Percentiles rank a stretch among this genome's conserved stretches.
Conservation (phyloP, 1,284 basidiomycete species). For the Stygiomarasmius scandens region DNA sequence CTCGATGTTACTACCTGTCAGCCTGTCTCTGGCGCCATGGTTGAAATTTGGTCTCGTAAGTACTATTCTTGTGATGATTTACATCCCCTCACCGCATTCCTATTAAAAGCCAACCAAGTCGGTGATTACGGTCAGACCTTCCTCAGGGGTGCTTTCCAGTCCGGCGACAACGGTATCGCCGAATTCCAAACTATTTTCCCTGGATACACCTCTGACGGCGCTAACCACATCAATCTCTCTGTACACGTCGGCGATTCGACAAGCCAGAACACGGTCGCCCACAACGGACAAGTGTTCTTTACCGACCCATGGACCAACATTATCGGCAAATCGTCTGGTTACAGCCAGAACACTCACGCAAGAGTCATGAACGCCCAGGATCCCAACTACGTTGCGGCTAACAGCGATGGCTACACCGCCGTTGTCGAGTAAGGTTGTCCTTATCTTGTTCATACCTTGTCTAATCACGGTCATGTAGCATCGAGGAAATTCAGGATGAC, state of each 20-base stretch:
- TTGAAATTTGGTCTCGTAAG: constrained; percentile 58
- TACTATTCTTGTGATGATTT: neutral
- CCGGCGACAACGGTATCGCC: constrained; percentile 54
- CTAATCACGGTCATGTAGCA: neutral
- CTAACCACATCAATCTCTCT: constrained; percentile 37
- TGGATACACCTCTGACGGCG: constrained; percentile 37
- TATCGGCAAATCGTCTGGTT: constrained; percentile 22
- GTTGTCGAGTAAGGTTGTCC: constrained; percentile 28
- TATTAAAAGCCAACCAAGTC: constrained; percentile 33
- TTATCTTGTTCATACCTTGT: too few species aligned
- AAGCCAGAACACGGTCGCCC: constrained; percentile 17
- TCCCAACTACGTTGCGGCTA: constrained; percentile 29
- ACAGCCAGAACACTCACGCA: constrained; percentile 34
- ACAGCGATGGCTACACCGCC: constrained; percentile 32
- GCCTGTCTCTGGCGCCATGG: constrained; percentile 54
- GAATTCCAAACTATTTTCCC: constrained; percentile 59
- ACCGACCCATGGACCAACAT: constrained; percentile 41
- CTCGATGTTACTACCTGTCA: constrained; percentile 61
- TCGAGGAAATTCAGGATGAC: constrained; percentile 16
- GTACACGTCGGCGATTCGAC: constrained; percentile 23
- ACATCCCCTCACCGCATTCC: constrained; percentile 14
- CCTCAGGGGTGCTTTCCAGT: constrained; percentile 52
- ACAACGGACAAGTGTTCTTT: constrained; percentile 43
- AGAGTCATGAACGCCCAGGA: constrained; percentile 36
- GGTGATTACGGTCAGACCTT: constrained; percentile 42